Evolutionary conservation across 2,329 filamentous ascomycete species (phyloP).

Genomic region (Aureobasidium uvarum): DNA sequence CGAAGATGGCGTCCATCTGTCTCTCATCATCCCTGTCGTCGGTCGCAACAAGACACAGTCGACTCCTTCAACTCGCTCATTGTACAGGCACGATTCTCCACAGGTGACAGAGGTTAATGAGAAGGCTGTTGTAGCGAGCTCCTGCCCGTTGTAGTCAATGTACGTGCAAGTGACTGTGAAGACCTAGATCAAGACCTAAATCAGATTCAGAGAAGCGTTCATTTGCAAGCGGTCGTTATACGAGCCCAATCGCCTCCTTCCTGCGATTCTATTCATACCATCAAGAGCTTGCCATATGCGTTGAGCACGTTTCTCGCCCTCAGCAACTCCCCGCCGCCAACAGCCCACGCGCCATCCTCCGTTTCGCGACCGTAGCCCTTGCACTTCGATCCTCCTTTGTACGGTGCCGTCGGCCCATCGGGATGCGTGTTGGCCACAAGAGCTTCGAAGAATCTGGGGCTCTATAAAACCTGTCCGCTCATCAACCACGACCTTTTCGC

Average conservation of each 20-base stretch:
- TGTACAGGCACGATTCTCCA: neutral
- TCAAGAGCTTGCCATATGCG: slow-evolving; percentile 9
- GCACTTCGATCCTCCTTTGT: neutral
- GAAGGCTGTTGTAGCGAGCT: neutral
- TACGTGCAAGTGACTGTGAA: slow-evolving; percentile 14
- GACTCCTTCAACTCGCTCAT: neutral
- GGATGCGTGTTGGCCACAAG: slow-evolving; percentile 7
- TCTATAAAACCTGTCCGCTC: slow-evolving; percentile 10
- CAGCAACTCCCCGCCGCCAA: neutral
- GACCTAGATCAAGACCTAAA: slow-evolving; percentile 19
- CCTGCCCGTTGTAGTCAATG: slow-evolving; percentile 9
- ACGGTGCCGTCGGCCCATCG: neutral
- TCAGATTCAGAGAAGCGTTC: slow-evolving; percentile 20
- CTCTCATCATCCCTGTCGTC: slow-evolving; percentile 17
- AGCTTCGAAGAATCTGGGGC: slow-evolving; percentile 17
- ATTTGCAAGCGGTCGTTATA: neutral
- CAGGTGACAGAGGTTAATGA: neutral
- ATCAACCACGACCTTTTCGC: neutral
- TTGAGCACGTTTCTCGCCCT: neutral
- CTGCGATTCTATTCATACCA: slow-evolving; percentile 4
- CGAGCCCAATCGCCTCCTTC: slow-evolving; percentile 11
- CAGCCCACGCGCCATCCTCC: neutral
- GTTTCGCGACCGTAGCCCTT: neutral
- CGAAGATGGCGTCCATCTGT: slow-evolving; percentile 7
- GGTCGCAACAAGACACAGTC: slow-evolving; percentile 2